Evolutionary conservation across 495 filamentous ascomycete genomes (phyloP).

Genomic region (Glarea lozoyensis): DNA sequence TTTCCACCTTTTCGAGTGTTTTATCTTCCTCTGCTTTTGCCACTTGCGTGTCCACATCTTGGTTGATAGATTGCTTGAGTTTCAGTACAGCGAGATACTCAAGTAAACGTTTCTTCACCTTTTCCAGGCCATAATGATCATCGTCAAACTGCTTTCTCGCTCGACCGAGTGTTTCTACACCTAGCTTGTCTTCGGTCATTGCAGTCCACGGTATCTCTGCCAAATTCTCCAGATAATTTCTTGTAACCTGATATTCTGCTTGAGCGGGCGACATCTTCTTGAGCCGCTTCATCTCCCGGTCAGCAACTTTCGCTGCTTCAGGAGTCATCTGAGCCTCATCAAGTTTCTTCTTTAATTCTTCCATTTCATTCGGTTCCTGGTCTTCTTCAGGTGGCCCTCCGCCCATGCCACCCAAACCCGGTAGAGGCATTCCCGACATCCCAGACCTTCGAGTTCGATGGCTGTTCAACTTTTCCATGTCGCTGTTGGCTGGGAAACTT

Average conservation of each 20-base stretch:
- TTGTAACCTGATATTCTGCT: conserved; percentile 86
- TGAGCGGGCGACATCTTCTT: conserved; percentile 93
- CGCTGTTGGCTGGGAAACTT: conserved; percentile 41
- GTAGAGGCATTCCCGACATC: conserved; percentile 37
- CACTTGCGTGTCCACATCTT: conserved; percentile 69
- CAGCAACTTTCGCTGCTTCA: conserved; percentile 73
- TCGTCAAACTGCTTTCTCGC: conserved; percentile 89
- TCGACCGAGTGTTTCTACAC: conserved; percentile 63
- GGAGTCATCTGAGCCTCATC: conserved; percentile 64
- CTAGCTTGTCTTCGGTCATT: conserved; percentile 78
- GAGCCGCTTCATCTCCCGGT: conserved; percentile 79
- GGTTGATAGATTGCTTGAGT: conserved; percentile 83
- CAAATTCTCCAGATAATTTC: conserved; percentile 93
- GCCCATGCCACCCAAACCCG: conserved; percentile 24
- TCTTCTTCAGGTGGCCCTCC: conserved; percentile 46
- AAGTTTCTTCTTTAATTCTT: conserved; percentile 81
- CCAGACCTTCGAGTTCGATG: conserved; percentile 44
- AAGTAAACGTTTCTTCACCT: conserved; percentile 91
- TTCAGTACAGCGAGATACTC: conserved; percentile 95
- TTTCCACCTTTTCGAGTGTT: conserved; percentile 46
- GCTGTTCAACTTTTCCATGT: conserved; percentile 41
- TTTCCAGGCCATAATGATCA: conserved; percentile 94
- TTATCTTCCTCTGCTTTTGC: conserved; percentile 52
- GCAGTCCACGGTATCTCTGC: conserved; percentile 91
- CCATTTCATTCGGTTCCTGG: conserved; percentile 73